Evolutionary conservation across 169 alveolate species (phyloP).

Genomic region (Plasmodium vivax): DNA sequence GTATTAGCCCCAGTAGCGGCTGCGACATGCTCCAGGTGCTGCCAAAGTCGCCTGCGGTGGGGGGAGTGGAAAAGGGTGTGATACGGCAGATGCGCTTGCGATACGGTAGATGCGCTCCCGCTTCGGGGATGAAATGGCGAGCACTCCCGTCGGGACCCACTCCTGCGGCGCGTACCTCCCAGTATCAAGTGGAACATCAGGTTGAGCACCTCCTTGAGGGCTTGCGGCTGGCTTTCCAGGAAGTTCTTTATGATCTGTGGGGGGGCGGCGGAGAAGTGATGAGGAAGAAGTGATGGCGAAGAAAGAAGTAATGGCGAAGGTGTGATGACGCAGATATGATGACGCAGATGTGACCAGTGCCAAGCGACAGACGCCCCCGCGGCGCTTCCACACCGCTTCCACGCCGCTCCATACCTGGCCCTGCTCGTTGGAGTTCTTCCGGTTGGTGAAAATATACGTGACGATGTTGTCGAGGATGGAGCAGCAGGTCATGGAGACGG

Average conservation of each 20-base stretch:
- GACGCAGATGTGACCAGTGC: no score
- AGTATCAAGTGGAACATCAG: constrained; percentile 87
- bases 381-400: no score
- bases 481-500: constrained; percentile 80
- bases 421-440: constrained; percentile 62
- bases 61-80: background rate
- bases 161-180: constrained; percentile 76
- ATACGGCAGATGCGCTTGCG: background rate
- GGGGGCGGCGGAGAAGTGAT: background rate
- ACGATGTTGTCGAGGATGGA: constrained; percentile 84
- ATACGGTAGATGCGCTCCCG: background rate
- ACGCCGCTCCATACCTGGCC: constrained; percentile 32
- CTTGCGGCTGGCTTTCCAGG: constrained; percentile 85
- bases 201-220: constrained; percentile 85
- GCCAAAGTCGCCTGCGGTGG: constrained; percentile 85
- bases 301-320: background rate
- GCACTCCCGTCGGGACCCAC: background rate
- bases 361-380: background rate
- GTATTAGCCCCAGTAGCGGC: constrained; percentile 91
- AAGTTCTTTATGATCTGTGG: constrained; percentile 83
- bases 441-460: constrained; percentile 80
- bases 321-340: background rate
- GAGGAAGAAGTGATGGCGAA: background rate
- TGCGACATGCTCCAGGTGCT: constrained; percentile 92
- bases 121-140: background rate